Base-by-base conservation (phyloP, 2,329 filamentous ascomycete genomes). In the Dactylonectria macrodidyma region DNA sequence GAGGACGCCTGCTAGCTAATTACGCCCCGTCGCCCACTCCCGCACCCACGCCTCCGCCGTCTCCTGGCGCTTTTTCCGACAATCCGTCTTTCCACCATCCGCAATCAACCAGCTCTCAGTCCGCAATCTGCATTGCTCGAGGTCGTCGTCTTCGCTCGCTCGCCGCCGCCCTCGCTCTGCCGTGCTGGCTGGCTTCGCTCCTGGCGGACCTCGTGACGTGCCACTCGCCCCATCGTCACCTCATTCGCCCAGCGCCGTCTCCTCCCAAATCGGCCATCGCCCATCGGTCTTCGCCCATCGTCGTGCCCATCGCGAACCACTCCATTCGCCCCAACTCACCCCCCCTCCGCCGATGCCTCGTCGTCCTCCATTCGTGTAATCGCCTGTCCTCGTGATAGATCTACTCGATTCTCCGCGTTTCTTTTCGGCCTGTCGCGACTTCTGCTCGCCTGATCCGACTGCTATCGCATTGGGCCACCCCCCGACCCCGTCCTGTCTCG, bases 301-400 rank as follows among this genome's bases (percentile, higher is more conserved):
- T 69, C 67, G 70, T 77, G 71, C 68, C 70, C 76, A 75, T 74
- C 71, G 74, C 74, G 68, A 76, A 76, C 68, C 74, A 74, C 59
- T 76, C 71, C 74, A 76, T 67, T 62, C 67, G 62, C 50, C 66
- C 66, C 59, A 48, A 41, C 59, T 51, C 65, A 56, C 67, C 48
- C 61, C 62, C 66, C 65, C 61, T 62, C 72, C 74, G 70, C 75
- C 75, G 71, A 78, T 76, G 76, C 73, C 69, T 72, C 71, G 66
- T 73, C 72, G 75, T 68, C 70, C 68, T 56, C 30, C 38, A 60
- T 70, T 38, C 62, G 50, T 46, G 52, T 71, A 66, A 59, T 66
- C 69, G 62, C 62, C 72, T 54, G 56, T 70, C 69, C 54, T 67
- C 65, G 47, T 68, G 52, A 72, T 70, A 69, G 62, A 65, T 50